Conservation (phyloP, 2,329 filamentous ascomycete species). For the Tolypocladium sp. region DNA sequence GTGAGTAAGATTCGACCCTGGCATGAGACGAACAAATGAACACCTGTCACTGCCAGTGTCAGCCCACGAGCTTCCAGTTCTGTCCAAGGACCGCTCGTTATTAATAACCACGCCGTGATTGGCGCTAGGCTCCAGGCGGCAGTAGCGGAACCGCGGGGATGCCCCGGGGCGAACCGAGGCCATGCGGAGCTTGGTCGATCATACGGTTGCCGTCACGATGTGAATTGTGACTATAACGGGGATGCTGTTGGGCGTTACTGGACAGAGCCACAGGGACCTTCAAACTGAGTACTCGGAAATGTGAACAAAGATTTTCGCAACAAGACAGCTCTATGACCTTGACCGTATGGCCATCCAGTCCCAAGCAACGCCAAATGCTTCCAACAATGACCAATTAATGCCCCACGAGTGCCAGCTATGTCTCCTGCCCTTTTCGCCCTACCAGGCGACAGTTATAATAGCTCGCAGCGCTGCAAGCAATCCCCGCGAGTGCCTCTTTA, state of each 20-base stretch:
- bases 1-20: background rate
- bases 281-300: background rate
- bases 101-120: background rate
- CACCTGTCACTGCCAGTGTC: background rate
- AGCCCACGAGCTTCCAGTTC: background rate
- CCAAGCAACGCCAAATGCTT: background rate
- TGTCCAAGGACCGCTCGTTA: background rate
- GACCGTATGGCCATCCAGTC: background rate
- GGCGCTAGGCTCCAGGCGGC: background rate
- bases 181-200: background rate
- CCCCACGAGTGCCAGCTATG: background rate
- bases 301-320: background rate
- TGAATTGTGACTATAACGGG: background rate
- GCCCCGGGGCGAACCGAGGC: background rate
- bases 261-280: background rate
- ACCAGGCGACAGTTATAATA: background rate
- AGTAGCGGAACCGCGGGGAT: background rate
- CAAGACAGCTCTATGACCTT: background rate
- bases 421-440: background rate
- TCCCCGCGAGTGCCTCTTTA: conserved; percentile 18
- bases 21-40: background rate
- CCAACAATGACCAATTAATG: background rate
- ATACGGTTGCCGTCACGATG: background rate
- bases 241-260: background rate
- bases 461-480: background rate